Conservation (phyloP, 352 stramenopile species). For the Aphanomyces invadans region DNA sequence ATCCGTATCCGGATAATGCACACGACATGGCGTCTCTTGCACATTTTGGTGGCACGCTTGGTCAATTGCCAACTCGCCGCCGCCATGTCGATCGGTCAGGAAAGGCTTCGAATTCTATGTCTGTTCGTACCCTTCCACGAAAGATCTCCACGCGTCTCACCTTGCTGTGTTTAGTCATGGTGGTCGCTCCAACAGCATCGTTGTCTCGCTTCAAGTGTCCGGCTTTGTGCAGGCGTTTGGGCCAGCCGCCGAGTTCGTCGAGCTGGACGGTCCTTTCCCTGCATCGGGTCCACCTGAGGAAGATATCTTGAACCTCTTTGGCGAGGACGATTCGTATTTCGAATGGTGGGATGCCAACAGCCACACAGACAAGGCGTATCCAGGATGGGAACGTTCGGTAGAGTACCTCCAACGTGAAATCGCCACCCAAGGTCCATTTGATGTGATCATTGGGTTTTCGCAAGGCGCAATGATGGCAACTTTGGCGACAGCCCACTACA, state of each 20-base stretch:
- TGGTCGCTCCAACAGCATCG: background rate
- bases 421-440: constrained; percentile 49
- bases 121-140: background rate
- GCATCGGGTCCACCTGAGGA: constrained; percentile 50
- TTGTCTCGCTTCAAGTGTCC: background rate
- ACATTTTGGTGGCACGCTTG: background rate
- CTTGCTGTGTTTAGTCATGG: background rate
- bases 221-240: constrained; percentile 11
- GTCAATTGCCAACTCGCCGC: background rate
- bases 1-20: background rate
- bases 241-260: background rate
- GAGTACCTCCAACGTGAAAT: constrained; percentile 57
- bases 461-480: constrained; percentile 51
- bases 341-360: constrained; percentile 48
- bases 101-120: background rate
- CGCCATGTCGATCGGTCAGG: background rate
- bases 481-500: constrained; percentile 1
- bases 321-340: constrained; percentile 55
- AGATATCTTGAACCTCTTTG: constrained; percentile 46
- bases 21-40: background rate
- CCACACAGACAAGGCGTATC: constrained; percentile 26
- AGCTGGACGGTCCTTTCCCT: constrained; percentile 29
- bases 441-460: constrained; percentile 70
- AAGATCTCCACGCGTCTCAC: background rate
- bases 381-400: constrained; percentile 38